phyloP scores from a whole-genome alignment of 2,329 filamentous ascomycete genomes.

The Diaporthe sp. region DNA sequence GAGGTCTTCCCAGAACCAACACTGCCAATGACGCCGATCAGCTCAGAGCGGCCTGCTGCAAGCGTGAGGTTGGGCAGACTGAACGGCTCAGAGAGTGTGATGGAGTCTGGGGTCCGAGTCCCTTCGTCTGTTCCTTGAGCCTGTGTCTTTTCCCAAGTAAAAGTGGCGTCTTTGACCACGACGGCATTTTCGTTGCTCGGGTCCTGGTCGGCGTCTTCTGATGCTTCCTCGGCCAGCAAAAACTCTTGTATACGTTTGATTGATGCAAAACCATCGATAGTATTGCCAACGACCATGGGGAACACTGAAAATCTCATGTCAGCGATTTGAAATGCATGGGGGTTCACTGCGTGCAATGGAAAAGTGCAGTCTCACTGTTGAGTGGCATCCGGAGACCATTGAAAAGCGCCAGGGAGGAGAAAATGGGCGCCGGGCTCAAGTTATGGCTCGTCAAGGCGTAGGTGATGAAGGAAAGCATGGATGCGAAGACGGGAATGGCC shows the following conservation, averaged over 20 bases:
- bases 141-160: conserved; percentile 84
- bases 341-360: not conserved
- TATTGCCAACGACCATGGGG: conserved; percentile 88
- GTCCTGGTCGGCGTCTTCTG: conserved; percentile 74
- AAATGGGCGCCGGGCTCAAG: conserved; percentile 82
- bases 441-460: conserved; percentile 75
- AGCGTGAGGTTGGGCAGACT: conserved; percentile 78
- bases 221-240: conserved; percentile 84
- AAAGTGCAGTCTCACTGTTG: conserved; percentile 61
- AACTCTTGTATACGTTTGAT: conserved; percentile 90
- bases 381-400: conserved; percentile 91
- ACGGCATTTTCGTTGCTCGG: conserved; percentile 76
- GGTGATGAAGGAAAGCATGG: conserved; percentile 94
- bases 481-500: conserved; percentile 91
- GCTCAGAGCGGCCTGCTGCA: conserved; percentile 77
- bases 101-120: conserved; percentile 38
- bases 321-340: not conserved
- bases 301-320: conserved; percentile 60
- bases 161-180: conserved; percentile 78
- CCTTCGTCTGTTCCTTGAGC: conserved; percentile 41
- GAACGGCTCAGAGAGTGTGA: conserved; percentile 71
- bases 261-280: conserved; percentile 90
- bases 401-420: conserved; percentile 94
- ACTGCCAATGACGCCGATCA: conserved; percentile 86
- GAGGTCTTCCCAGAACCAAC: conserved; percentile 94